These are phyloP conservation scores for Cyclotella cryptica DNA, from an alignment of 108 stramenopile species.

Conservation along the genomic window DNA sequence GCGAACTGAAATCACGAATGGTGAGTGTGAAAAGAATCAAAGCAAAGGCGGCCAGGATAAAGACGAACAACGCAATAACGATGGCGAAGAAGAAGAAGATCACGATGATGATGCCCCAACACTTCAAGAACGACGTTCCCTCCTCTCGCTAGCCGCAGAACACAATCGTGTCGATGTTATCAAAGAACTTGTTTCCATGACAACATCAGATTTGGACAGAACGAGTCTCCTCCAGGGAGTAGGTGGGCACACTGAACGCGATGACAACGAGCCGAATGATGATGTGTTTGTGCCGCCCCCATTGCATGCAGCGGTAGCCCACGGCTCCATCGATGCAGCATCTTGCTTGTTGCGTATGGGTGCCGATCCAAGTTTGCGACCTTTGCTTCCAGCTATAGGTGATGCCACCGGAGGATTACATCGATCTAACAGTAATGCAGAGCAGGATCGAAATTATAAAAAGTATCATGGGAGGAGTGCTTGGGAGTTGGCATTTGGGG, in stretches of 20 bases:
- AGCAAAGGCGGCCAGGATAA: neutral
- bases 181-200: conserved; percentile 59
- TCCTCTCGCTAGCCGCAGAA: conserved; percentile 84
- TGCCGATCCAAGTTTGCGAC: conserved; percentile 83
- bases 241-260: neutral
- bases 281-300: conserved; percentile 62
- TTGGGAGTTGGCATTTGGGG: conserved; percentile 88
- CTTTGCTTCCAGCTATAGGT: conserved; percentile 40
- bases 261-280: conserved; percentile 7
- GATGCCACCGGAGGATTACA: neutral
- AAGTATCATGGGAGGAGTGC: conserved; percentile 71
- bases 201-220: neutral
- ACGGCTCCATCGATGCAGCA: conserved; percentile 77
- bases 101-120: conserved; percentile 66
- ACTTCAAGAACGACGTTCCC: conserved; percentile 73
- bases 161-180: conserved; percentile 91
- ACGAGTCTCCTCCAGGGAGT: neutral
- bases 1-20: neutral
- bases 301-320: conserved; percentile 79
- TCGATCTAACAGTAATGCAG: conserved; percentile 5
- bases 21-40: neutral
- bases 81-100: conserved; percentile 48
- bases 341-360: conserved; percentile 83
- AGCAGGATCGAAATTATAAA: conserved; percentile 53
- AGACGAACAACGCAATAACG: conserved; percentile 12